Evolutionary conservation across 2,329 filamentous ascomycete species (phyloP).

Genomic region (Tolypocladium endophyticum): DNA sequence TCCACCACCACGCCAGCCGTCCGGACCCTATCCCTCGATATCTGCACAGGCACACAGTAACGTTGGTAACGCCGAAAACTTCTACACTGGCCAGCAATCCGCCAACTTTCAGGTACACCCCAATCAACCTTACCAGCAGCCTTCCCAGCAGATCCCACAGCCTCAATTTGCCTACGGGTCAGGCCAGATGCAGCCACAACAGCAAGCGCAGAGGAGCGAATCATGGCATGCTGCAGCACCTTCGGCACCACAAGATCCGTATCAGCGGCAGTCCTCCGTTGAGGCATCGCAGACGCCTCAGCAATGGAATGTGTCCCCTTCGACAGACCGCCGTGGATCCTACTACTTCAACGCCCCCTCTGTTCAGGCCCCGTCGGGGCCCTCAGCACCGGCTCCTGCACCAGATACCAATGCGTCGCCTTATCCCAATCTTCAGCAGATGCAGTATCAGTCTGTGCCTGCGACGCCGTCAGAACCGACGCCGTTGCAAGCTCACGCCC

Average conservation of each 20-base stretch:
- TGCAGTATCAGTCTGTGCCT: conserved; percentile 33
- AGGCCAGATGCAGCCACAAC: conserved; percentile 33
- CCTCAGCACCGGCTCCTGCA: conserved; percentile 26
- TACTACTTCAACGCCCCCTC: conserved; percentile 45
- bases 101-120: conserved; percentile 17
- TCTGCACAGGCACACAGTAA: conserved; percentile 38
- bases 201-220: conserved; percentile 35
- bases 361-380: conserved; percentile 19
- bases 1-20: conserved; percentile 37
- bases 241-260: conserved; percentile 22
- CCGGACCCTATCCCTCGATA: conserved; percentile 63
- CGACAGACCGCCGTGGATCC: conserved; percentile 40
- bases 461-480: conserved; percentile 21
- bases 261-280: conserved; percentile 14
- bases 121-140: conserved; percentile 14
- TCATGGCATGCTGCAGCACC: conserved; percentile 37
- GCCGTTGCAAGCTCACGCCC: conserved; percentile 16
- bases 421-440: conserved; percentile 41
- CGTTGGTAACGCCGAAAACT: conserved; percentile 59
- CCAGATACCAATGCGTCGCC: conserved; percentile 36
- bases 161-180: conserved; percentile 34
- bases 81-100: conserved; percentile 60
- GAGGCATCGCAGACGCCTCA: conserved; percentile 18
- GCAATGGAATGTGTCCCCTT: conserved; percentile 15
- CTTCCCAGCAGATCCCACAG: conserved; percentile 22